phyloP scores from a whole-genome alignment of 2,329 filamentous ascomycete genomes.

The Setomelanomma holmii region DNA sequence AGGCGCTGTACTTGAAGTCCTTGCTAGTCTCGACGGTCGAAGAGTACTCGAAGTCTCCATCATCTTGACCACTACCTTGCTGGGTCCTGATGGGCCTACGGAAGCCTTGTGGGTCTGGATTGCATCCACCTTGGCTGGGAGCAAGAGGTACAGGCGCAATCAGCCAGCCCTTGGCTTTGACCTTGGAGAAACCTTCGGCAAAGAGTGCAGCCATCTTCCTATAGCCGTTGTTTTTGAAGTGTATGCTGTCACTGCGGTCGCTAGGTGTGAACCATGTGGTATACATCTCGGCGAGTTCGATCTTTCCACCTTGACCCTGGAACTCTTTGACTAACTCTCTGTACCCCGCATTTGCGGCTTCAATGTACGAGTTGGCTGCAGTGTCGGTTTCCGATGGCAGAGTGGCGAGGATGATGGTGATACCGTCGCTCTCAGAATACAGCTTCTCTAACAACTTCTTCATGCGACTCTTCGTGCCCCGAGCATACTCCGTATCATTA shows the following conservation, averaged over 20 bases:
- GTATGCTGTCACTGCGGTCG: conserved; percentile 4
- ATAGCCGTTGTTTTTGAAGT: conserved; percentile 8
- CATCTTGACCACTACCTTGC: conserved; percentile 3
- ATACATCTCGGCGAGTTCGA: conserved; percentile 19
- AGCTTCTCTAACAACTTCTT: background rate
- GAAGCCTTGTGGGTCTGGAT: conserved; percentile 5
- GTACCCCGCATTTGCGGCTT: conserved; percentile 8
- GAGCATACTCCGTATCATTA: conserved; percentile 1
- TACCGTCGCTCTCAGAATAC: conserved; percentile 2
- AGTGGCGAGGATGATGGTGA: conserved; percentile 20
- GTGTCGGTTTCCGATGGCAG: conserved; percentile 6
- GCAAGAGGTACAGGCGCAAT: background rate
- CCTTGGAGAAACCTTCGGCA: background rate
- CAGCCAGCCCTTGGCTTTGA: conserved; percentile 7
- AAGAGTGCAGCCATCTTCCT: conserved; percentile 8
- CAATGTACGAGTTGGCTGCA: conserved; percentile 5
- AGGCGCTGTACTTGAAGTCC: background rate
- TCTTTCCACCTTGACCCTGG: conserved; percentile 7
- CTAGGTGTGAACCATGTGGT: conserved; percentile 7
- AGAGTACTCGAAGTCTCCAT: conserved; percentile 6
- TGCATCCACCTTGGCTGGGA: background rate
- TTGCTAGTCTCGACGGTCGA: background rate
- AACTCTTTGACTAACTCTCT: conserved; percentile 8
- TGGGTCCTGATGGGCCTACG: conserved; percentile 8
- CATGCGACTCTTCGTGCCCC: conserved; percentile 11